Conservation (phyloP, 495 filamentous ascomycete species). For the Penicillium coprophilum region DNA sequence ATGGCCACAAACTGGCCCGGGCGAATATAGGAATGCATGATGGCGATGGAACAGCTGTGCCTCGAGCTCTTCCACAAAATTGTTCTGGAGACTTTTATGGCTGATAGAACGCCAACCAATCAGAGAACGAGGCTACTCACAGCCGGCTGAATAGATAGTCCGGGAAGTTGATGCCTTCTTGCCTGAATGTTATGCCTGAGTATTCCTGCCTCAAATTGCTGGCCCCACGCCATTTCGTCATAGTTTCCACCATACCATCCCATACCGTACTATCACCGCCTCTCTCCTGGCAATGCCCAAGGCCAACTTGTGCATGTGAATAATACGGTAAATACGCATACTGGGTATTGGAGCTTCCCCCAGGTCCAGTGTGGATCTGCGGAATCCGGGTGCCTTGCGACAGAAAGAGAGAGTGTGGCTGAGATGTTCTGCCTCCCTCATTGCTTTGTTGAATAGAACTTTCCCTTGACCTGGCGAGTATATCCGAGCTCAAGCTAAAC, state of each 20-base stretch:
- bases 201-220: background rate
- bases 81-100: constrained; percentile 17
- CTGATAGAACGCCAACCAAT: constrained; percentile 17
- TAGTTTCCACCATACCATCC: background rate
- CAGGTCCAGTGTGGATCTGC: constrained; percentile 1
- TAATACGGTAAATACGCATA: constrained; percentile 5
- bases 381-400: constrained; percentile 14
- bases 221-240: background rate
- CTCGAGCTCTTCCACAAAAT: constrained; percentile 13
- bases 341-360: constrained; percentile 5
- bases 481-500: constrained; percentile 9
- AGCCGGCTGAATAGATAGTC: constrained; percentile 11
- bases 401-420: background rate
- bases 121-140: constrained; percentile 3
- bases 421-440: background rate
- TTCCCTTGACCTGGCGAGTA: background rate
- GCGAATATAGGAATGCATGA: constrained; percentile 54
- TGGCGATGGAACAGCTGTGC: constrained; percentile 4
- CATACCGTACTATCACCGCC: background rate
- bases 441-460: background rate
- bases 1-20: constrained; percentile 64
- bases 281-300: background rate
- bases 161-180: background rate
- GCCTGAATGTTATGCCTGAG: background rate
- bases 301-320: background rate